Evolutionary conservation across 1,284 basidiomycete species (phyloP).

Genomic region (Xanthoconium separans): DNA sequence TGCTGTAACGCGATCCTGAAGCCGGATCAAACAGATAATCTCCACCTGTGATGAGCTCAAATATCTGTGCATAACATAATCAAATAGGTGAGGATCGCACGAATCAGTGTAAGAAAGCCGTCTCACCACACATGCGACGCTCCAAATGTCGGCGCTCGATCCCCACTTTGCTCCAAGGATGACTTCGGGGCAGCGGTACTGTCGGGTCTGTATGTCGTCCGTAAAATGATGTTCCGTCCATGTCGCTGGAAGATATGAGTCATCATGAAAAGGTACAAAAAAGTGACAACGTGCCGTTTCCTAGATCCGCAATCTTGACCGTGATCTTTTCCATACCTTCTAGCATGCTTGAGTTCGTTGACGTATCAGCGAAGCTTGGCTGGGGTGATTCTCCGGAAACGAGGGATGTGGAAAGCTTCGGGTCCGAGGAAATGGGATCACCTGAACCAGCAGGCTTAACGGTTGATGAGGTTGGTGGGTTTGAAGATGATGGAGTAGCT

Average conservation of each 20-base stretch:
- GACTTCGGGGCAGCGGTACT: slow-evolving; percentile 97
- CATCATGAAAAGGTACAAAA: neutral
- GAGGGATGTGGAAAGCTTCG: slow-evolving; percentile 37
- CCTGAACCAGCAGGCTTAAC: slow-evolving; percentile 31
- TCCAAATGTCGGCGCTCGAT: slow-evolving; percentile 94
- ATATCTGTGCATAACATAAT: slow-evolving; percentile 53
- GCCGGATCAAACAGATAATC: slow-evolving; percentile 90
- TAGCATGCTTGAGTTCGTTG: slow-evolving; percentile 26
- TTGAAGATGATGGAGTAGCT: slow-evolving; percentile 19
- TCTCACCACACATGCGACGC: slow-evolving; percentile 85
- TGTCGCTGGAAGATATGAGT: slow-evolving; percentile 47
- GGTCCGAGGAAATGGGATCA: slow-evolving; percentile 21
- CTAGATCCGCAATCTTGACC: slow-evolving; percentile 98
- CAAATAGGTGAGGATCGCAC: neutral
- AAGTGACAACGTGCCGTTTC: slow-evolving; percentile 65
- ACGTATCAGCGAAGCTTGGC: slow-evolving; percentile 29
- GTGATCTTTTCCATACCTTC: slow-evolving; percentile 80
- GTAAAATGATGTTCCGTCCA: slow-evolving; percentile 94
- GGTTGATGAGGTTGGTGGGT: slow-evolving; percentile 20
- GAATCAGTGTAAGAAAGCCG: slow-evolving; percentile 30
- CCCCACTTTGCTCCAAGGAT: slow-evolving; percentile 96
- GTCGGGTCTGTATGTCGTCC: slow-evolving; percentile 95
- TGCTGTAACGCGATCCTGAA: slow-evolving; percentile 76
- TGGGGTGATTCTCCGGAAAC: slow-evolving; percentile 43
- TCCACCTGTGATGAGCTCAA: slow-evolving; percentile 87